phyloP scores from a whole-genome alignment of 225 moss, liverwort and hornwort genomes.

The Takakia lepidozioides region DNA sequence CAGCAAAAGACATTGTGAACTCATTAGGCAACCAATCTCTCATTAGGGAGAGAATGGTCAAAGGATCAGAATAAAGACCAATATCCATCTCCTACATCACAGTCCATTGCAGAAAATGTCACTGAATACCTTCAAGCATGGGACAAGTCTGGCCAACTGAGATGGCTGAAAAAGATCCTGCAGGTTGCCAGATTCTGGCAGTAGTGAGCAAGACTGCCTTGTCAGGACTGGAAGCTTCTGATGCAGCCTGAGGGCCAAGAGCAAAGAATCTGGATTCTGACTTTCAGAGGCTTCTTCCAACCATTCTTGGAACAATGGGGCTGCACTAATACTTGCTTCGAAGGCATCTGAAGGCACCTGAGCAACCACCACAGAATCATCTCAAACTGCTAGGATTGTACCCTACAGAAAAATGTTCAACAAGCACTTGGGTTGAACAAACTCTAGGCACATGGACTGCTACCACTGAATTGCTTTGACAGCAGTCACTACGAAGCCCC shows the following conservation, averaged over 20 bases:
- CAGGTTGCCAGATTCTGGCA: constrained; percentile 62
- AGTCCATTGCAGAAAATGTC: too few species aligned
- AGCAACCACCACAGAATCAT: constrained; percentile 20
- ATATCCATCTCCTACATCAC: too few species aligned
- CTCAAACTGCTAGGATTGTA: neutral
- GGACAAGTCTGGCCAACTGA: constrained; percentile 53
- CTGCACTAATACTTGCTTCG: constrained; percentile 61
- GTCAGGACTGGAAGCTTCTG: constrained; percentile 46
- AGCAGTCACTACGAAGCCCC: too few species aligned
- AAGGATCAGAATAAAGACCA: too few species aligned
- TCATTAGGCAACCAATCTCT: too few species aligned
- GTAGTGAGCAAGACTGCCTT: constrained; percentile 32
- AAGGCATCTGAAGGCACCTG: constrained; percentile 66
- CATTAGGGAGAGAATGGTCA: too few species aligned
- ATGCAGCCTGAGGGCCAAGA: constrained; percentile 53
- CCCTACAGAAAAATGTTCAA: neutral
- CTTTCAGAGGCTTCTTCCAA: constrained; percentile 42
- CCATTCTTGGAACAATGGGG: constrained; percentile 57
- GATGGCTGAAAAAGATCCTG: constrained; percentile 59
- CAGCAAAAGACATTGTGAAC: too few species aligned
- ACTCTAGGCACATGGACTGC: too few species aligned
- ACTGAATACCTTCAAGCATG: constrained; percentile 88
- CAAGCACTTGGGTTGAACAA: too few species aligned
- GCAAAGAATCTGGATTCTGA: constrained; percentile 60
- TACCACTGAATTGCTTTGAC: too few species aligned